Conservation (phyloP, 2,329 filamentous ascomycete species). For the Ceratocystis huliohia region DNA sequence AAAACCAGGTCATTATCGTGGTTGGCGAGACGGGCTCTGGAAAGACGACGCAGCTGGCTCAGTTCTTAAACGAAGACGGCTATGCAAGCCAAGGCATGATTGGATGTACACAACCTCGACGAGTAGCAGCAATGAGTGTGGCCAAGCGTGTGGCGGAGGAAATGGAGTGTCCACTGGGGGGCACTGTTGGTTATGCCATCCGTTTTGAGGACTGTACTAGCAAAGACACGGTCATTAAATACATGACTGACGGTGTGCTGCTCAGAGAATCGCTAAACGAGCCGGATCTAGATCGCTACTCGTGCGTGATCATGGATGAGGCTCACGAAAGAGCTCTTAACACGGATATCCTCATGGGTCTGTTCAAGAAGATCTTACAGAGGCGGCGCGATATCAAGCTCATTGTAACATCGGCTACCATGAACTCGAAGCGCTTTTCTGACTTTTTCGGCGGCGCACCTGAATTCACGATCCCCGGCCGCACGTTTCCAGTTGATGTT, state of each 20-base stretch:
- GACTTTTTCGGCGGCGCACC: constrained; percentile 93
- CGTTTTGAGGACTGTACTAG: constrained; percentile 97
- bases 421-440: constrained; percentile 94
- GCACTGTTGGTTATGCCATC: constrained; percentile 87
- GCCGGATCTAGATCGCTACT: constrained; percentile 86
- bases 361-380: constrained; percentile 94
- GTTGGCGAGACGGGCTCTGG: constrained; percentile 95
- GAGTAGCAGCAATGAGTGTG: constrained; percentile 97
- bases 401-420: constrained; percentile 95
- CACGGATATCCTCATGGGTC: constrained; percentile 90
- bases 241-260: constrained; percentile 96
- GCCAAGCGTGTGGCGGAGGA: constrained; percentile 96
- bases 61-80: constrained; percentile 91
- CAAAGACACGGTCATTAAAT: constrained; percentile 91
- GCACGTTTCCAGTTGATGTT: constrained; percentile 93
- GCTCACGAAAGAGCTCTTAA: constrained; percentile 94
- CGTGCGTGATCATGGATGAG: constrained; percentile 99
- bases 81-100: constrained; percentile 83
- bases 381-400: constrained; percentile 82
- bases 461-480: constrained; percentile 88
- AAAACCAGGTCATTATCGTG: constrained; percentile 95
- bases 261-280: constrained; percentile 88
- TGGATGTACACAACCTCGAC: constrained; percentile 87
- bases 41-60: constrained; percentile 93
- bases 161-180: constrained; percentile 86